phyloP scores from a whole-genome alignment of 371 early-diverging fungal species.

The Cokeromyces recurvatus region DNA sequence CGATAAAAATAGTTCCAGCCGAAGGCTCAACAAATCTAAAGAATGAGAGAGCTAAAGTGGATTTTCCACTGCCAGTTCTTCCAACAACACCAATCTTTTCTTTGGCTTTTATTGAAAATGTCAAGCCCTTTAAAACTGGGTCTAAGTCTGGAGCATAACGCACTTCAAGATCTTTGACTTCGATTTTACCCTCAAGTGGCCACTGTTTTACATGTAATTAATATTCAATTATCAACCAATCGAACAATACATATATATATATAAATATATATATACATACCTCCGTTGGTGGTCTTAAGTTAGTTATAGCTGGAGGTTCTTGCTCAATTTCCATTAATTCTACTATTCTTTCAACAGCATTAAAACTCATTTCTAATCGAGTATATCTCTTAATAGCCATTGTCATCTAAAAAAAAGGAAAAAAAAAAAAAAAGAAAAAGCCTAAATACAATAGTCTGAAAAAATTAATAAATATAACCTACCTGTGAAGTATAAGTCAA shows the following conservation, averaged over 20 bases:
- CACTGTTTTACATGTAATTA: constrained; percentile 27
- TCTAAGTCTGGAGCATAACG: constrained; percentile 58
- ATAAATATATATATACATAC: constrained; percentile 27
- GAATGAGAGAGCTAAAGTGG: constrained; percentile 67
- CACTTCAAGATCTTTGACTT: constrained; percentile 53
- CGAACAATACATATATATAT: no score
- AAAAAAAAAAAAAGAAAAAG: constrained; percentile 9
- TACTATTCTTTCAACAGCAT: constrained; percentile 80
- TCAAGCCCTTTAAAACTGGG: constrained; percentile 54
- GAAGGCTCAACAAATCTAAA: constrained; percentile 73
- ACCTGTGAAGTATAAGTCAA: constrained; percentile 15
- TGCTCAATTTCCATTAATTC: constrained; percentile 77
- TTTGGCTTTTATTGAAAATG: constrained; percentile 43
- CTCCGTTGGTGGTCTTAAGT: constrained; percentile 48
- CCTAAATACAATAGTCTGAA: no score
- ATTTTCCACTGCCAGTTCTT: constrained; percentile 76
- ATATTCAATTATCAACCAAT: no score
- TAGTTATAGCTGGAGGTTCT: constrained; percentile 62
- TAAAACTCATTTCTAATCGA: constrained; percentile 78
- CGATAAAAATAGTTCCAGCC: constrained; percentile 66
- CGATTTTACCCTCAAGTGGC: constrained; percentile 62
- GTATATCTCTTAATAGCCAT: constrained; percentile 71
- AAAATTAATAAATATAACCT: neutral
- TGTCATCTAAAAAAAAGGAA: constrained; percentile 30
- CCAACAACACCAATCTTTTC: constrained; percentile 67